Base-by-base conservation (phyloP, 345 rosid genomes). In the Schrenkiella parvula region DNA sequence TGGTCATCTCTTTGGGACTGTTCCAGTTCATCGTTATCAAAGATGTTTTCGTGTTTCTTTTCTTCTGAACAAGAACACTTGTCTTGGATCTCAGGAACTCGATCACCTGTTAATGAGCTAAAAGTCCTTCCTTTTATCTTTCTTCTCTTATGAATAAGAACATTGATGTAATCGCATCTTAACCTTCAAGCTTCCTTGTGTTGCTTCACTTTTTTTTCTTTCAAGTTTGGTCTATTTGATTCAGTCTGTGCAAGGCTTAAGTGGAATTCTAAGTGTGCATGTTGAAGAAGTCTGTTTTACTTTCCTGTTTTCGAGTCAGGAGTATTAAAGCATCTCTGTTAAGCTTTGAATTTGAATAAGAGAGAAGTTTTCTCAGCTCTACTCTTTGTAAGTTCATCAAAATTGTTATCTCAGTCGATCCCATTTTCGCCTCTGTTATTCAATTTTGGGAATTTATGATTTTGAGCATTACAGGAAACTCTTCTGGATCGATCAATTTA, bases 41-140 rank as follows among this genome's bases (percentile, higher is more conserved):
- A 75, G 79, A 75, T 51, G 72, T 75, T 43, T 7, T 68, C 74
- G 10, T 75, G 19, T 68, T 75, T 61, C 69, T 75, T 19, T 53
- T 61, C 64, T 68, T 55, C 68, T 68, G 64, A 75, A 3, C 26
- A 37, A 28, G 9, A 7, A 32, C 32, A 2, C 10, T 21, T 14
- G 56, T n/a, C 19, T 61, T 53, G 62, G 4, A 13, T 38, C 34
- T 14, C 17, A 57, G 48, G 37, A 34, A 55, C 32, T 18, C 3
- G 48, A 37, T 52, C 50, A 70, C 18, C 22, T 25, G 60, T 58
- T 42, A 56, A 56, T 44, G 57, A 44, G 72, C 52, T 17, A 23
- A 11, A 66, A 38, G 48, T 22, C 66, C 8, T 58, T 70, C 66
- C 38, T 44, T 69, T 31, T 23, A 38, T 37, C 41, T 60, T 21